Conservation (phyloP, 345 rosid genomes). For the Atalantia buxifolia region DNA sequence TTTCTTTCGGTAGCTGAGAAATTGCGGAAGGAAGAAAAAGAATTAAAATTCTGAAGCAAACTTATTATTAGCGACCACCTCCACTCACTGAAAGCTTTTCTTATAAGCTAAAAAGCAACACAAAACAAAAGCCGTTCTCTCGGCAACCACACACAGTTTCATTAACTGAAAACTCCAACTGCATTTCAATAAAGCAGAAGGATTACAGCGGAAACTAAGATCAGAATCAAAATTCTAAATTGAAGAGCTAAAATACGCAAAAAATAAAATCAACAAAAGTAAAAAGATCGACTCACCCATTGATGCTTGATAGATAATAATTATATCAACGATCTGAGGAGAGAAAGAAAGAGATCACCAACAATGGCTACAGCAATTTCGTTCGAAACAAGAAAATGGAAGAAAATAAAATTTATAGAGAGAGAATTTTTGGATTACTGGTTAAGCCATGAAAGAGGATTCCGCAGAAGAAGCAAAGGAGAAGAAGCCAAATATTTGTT, state of each 20-base stretch:
- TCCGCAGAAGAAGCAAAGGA: constrained; percentile 46
- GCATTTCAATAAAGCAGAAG: constrained; percentile 18
- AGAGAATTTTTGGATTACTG: constrained; percentile 40
- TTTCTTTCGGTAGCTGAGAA: background rate
- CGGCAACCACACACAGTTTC: constrained; percentile 22
- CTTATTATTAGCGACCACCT: background rate
- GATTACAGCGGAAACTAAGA: constrained; percentile 12
- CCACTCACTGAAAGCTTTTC: constrained; percentile 1
- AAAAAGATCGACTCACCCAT: constrained; percentile 35
- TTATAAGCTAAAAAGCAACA: background rate
- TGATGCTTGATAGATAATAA: constrained; percentile 4
- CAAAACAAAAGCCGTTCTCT: constrained; percentile 3
- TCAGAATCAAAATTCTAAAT: background rate
- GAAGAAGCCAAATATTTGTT: constrained; percentile 41
- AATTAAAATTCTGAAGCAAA: background rate
- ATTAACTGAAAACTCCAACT: constrained; percentile 16
- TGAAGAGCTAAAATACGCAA: background rate
- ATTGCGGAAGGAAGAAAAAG: background rate
- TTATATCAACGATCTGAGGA: constrained; percentile 29
- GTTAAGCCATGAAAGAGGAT: constrained; percentile 43
- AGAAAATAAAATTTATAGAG: constrained; percentile 3
- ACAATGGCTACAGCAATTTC: constrained; percentile 31
- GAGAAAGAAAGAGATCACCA: constrained; percentile 22
- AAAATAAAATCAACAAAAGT: background rate
- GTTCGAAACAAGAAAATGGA: constrained; percentile 16